These are phyloP conservation scores for Pseudoperonospora humuli DNA, from an alignment of 352 stramenopile genomes.

Conservation along the genomic window DNA sequence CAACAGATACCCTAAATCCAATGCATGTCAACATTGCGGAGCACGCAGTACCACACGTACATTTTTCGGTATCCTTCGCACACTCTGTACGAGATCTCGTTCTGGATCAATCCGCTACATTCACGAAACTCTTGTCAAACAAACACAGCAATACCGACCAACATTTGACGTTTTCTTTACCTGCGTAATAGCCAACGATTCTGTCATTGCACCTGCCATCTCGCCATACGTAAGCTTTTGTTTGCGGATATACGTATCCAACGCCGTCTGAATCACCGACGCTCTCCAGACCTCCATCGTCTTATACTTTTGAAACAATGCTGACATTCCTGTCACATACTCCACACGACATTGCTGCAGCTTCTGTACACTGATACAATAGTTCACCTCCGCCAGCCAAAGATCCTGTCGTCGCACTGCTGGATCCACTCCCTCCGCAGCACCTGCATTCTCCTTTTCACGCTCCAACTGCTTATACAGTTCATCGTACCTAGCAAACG, in stretches of 20 bases:
- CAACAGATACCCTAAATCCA: not conserved
- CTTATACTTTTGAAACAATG: constrained; percentile 79
- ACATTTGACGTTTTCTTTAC: constrained; percentile 16
- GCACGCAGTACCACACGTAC: constrained; percentile 22
- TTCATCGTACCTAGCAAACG: constrained; percentile 52
- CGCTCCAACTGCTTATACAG: constrained; percentile 56
- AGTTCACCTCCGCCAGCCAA: constrained; percentile 70
- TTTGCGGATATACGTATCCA: constrained; percentile 76
- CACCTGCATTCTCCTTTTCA: constrained; percentile 4
- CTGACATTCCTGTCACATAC: constrained; percentile 81
- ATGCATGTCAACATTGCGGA: not conserved
- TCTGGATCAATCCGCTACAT: constrained; percentile 68
- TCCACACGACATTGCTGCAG: constrained; percentile 50
- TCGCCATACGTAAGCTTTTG: constrained; percentile 75
- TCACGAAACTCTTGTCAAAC: constrained; percentile 7
- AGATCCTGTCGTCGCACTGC: constrained; percentile 30
- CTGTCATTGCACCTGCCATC: constrained; percentile 52
- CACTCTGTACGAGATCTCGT: constrained; percentile 65
- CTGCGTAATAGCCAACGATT: constrained; percentile 53
- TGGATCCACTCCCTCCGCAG: not conserved
- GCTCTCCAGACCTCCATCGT: constrained; percentile 62
- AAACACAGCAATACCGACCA: not conserved
- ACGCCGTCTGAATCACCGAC: constrained; percentile 61
- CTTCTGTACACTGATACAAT: constrained; percentile 67
- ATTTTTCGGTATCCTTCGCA: constrained; percentile 80